Base-by-base conservation (phyloP, 257 asterid genomes). In the Scutellaria baicalensis region DNA sequence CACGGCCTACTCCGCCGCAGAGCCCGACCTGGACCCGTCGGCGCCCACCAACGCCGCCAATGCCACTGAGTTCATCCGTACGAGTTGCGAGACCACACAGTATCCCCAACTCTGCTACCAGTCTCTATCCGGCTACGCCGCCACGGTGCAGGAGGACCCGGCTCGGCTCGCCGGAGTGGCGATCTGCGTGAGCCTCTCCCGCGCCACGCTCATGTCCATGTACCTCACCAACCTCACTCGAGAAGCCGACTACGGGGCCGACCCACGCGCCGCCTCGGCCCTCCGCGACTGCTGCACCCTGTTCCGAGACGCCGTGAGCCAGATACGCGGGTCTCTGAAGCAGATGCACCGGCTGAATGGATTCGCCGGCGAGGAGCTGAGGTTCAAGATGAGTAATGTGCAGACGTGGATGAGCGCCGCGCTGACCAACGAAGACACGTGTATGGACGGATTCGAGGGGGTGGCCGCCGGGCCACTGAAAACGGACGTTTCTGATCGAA, bases 331-430 rank as follows among this genome's bases (percentile, higher is more conserved):
- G 27, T 93, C 99, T 9, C 67, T 89, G 65, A 68, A 49, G 57
- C 93, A 89, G 79, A 92, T 92, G 97, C 84, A 86, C 7, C 81
- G 47, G 72, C 88, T 90, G 1, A 44, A 49, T 0, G 88, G 80
- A 6, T 40, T 74, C 2, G 82, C 87, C 2, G 82, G 88, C 0
- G 90, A 82, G 83, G 75, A 86, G 80, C 74, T 90, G 75, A 78
- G 84, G 85, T 88, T 86, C 69, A 86, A 86, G 79, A 74, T 93
- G 77, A 87, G 93, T 68, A 88, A 93, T 43, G 93, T 93, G 52
- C 97, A 88, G 90, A 93, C 98, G 70, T 93, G 98, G 98, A 87
- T 93, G 93, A 93, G 98, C 66, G 96, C 98, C 0, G 97, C 98
- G 4, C 51, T 90, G 79, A 93, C 94, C 6, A 84, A 88, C 12